Conservation (phyloP, 2,329 filamentous ascomycete genomes). For the Xylariaceae sp. region DNA sequence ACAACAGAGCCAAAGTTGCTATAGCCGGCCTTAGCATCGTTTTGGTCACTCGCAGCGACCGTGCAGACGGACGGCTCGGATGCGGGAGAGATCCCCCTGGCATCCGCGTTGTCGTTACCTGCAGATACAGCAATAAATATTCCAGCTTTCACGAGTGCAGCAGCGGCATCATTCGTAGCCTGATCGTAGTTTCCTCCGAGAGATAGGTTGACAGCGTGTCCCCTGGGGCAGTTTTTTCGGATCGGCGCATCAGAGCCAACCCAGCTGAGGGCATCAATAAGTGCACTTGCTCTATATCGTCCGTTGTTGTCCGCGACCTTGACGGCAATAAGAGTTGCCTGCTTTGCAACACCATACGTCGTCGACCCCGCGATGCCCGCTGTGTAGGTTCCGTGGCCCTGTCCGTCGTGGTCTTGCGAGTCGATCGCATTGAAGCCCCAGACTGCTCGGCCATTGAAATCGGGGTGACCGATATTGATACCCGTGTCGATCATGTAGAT, state of each 20-base stretch:
- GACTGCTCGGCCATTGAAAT: slow-evolving; percentile 27
- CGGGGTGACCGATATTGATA: slow-evolving; percentile 35
- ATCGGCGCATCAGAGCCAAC: slow-evolving; percentile 43
- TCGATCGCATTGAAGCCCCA: slow-evolving; percentile 14
- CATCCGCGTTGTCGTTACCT: slow-evolving; percentile 46
- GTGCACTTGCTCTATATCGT: slow-evolving; percentile 22
- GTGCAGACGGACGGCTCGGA: slow-evolving; percentile 48
- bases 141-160: slow-evolving; percentile 41
- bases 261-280: slow-evolving; percentile 32
- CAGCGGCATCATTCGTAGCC: slow-evolving; percentile 49
- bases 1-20: slow-evolving; percentile 48
- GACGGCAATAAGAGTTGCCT: slow-evolving; percentile 39
- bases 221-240: slow-evolving; percentile 32
- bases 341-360: slow-evolving; percentile 46
- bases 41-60: slow-evolving; percentile 38
- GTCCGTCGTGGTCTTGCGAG: slow-evolving; percentile 23
- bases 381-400: slow-evolving; percentile 41
- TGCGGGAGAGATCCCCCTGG: slow-evolving; percentile 43
- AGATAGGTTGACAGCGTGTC: slow-evolving; percentile 53
- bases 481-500: slow-evolving; percentile 46
- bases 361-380: slow-evolving; percentile 33
- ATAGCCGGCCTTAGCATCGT: slow-evolving; percentile 28
- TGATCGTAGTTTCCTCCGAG: slow-evolving; percentile 44
- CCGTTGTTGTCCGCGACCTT: slow-evolving; percentile 39
- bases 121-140: slow-evolving; percentile 53